Conservation (phyloP, 2,329 filamentous ascomycete species). For the Lecanoromycetidae sp. region DNA sequence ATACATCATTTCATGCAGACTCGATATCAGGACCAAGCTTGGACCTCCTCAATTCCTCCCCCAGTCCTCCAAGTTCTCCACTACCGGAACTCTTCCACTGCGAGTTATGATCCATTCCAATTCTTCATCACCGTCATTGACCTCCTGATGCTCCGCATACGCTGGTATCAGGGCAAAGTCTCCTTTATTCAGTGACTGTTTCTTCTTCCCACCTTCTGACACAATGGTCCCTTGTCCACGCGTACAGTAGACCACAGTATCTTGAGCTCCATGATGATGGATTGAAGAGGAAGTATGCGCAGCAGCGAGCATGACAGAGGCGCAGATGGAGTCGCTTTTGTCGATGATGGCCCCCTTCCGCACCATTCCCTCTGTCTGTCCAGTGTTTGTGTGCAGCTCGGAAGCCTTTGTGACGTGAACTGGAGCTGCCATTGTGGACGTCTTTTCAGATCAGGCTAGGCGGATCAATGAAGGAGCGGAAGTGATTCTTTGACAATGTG, state of each 20-base stretch:
- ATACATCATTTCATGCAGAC: too few relatives aligned
- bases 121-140: conserved; percentile 53
- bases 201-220: conserved; percentile 43
- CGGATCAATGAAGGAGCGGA: background rate
- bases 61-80: conserved; percentile 53
- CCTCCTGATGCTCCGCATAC: conserved; percentile 57
- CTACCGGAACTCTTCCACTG: conserved; percentile 47
- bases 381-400: conserved; percentile 35
- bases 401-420: conserved; percentile 44
- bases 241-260: conserved; percentile 56
- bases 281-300: conserved; percentile 50
- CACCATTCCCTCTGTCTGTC: conserved; percentile 39
- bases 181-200: conserved; percentile 47
- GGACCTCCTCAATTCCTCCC: conserved; percentile 23
- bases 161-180: conserved; percentile 61
- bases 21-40: too few relatives aligned
- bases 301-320: conserved; percentile 52
- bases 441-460: background rate
- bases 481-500: background rate
- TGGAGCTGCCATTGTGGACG: conserved; percentile 2
- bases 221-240: conserved; percentile 51
- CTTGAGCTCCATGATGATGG: conserved; percentile 60
- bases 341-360: conserved; percentile 48
- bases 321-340: conserved; percentile 54
- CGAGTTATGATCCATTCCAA: conserved; percentile 55